These are phyloP conservation scores for Helotiales sp. DNA, from an alignment of 2,329 filamentous ascomycete genomes.

Conservation along the genomic window DNA sequence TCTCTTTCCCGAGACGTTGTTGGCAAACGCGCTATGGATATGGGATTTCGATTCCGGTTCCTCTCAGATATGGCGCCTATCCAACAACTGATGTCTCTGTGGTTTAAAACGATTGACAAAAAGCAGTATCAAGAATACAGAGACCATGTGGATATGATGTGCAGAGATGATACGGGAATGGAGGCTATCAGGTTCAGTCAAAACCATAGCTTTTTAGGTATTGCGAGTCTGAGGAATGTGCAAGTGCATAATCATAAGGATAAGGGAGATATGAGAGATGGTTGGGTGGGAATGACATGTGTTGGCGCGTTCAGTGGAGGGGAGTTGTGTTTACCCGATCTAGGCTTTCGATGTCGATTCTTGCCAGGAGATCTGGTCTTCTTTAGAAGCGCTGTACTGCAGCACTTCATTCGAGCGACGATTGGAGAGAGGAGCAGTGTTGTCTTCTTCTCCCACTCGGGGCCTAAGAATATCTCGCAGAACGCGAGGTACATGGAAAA, in stretches of 20 bases:
- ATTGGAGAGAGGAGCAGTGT: neutral
- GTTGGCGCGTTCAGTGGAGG: neutral
- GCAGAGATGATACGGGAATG: neutral
- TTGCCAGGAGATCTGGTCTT: neutral
- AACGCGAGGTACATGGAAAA: neutral
- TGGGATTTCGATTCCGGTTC: neutral
- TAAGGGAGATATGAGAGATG: conserved; percentile 2
- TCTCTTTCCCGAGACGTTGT: neutral
- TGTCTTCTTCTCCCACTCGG: neutral
- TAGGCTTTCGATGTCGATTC: neutral
- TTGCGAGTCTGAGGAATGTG: neutral
- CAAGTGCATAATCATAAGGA: conserved; percentile 1
- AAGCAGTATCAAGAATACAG: neutral
- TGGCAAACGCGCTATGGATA: neutral
- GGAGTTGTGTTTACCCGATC: neutral
- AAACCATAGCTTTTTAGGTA: neutral
- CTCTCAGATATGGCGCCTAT: neutral
- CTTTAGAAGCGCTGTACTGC: neutral
- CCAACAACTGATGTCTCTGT: neutral
- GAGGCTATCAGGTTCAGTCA: neutral
- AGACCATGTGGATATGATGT: neutral
- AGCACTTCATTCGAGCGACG: neutral
- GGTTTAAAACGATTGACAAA: neutral
- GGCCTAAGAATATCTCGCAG: neutral
- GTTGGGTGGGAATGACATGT: neutral